Conservation (phyloP, 495 filamentous ascomycete genomes). For the Aspergillus baeticus region DNA sequence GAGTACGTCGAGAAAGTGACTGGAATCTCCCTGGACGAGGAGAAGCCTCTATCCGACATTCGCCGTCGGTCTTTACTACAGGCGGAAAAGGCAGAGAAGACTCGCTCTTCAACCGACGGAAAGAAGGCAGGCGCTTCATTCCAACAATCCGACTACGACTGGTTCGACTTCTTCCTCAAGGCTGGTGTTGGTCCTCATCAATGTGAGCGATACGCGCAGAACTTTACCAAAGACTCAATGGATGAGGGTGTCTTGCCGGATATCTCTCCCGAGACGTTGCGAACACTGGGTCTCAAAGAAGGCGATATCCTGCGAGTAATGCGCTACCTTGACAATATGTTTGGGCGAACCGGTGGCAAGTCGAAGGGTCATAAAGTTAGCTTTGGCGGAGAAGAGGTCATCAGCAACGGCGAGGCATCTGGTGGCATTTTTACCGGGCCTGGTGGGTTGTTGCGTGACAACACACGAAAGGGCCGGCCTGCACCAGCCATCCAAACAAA, state of each 20-base stretch:
- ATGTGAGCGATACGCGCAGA: conserved; percentile 89
- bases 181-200: conserved; percentile 88
- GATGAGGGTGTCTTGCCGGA: conserved; percentile 87
- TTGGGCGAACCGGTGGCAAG: conserved; percentile 59
- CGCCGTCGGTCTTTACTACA: conserved; percentile 39
- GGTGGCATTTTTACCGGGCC: conserved; percentile 90
- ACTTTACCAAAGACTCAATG: conserved; percentile 89
- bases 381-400: conserved; percentile 57
- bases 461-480: conserved; percentile 90
- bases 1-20: conserved; percentile 89
- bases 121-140: conserved; percentile 54
- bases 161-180: conserved; percentile 97
- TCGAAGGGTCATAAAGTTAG: conserved; percentile 60
- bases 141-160: conserved; percentile 76
- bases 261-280: conserved; percentile 75
- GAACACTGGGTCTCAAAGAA: conserved; percentile 87
- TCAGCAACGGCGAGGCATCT: conserved; percentile 48
- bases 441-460: conserved; percentile 84
- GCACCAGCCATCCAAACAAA: conserved; percentile 79
- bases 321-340: conserved; percentile 83
- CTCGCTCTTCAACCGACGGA: conserved; percentile 22
- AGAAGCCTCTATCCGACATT: conserved; percentile 89
- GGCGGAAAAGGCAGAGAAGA: conserved; percentile 27
- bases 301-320: conserved; percentile 95
- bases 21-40: conserved; percentile 90